Evolutionary conservation across 2,329 filamentous ascomycete species (phyloP), one percentile per base, ranked within the genome.

Genomic region (Gnomoniopsis sp.): DNA sequence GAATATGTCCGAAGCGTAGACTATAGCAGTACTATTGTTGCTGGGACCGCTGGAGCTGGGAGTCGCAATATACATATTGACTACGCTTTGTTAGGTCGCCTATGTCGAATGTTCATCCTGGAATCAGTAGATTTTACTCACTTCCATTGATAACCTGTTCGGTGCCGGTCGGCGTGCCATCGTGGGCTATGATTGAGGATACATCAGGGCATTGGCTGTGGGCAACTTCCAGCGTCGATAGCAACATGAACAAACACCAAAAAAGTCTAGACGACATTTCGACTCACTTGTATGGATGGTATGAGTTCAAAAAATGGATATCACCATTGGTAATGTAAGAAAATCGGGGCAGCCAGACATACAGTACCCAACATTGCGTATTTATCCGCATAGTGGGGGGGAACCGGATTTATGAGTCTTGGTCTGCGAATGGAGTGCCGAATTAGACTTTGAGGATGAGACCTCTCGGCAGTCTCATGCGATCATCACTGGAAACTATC

Each of bases 1-100:
- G 47, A 66, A 70, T 10, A 69, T 65, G 49, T 71, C 69, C 21
- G 66, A 67, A 10, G 70, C 63, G 51, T 66, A 67, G 21, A 48
- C 46, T 30, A 48, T 30, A 22, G 23, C 46, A 10, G 46, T 48
- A 12, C 14, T 14, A 6, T 26, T 12, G 22, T 12, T 30, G 15
- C 26, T 48, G 8, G 46, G 8, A 30, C 46, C 23, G 14, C 11
- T 14, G 3, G 46, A 26, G 17, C 14, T 26, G 10, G 46, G 46
- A 3, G 21, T 48, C 14, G 22, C 26, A 14, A 48, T 48, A 22
- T 48, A 48, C 46, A 48, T 48, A 11, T 48, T 48, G 11, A 48
- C 46, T 48, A 3, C 4, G 23, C 15, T 6, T 7, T 48, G 19
- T 48, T 22, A 41, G 38, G 14, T 6, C 38, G 4, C 4, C 38